phyloP scores from a whole-genome alignment of 345 rosid genomes.

The Lumnitzera littorea region DNA sequence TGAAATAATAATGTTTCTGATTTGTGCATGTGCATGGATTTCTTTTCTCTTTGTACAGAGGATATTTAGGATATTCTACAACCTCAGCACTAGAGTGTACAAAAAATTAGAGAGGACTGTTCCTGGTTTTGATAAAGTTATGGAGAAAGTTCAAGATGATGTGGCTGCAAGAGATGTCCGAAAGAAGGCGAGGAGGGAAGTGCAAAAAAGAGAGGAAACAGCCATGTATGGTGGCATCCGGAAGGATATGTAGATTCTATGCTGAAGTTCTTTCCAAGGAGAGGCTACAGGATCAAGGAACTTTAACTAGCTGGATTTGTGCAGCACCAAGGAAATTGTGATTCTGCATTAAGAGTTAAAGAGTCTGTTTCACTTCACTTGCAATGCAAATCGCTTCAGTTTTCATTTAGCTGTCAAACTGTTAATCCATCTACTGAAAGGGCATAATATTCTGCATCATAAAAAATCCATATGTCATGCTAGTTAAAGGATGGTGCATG shows the following conservation, averaged over 20 bases:
- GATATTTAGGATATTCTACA: constrained; percentile 28
- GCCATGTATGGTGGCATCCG: constrained; percentile 10
- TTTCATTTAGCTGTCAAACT: no score
- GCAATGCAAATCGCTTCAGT: no score
- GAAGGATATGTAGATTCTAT: constrained; percentile 6
- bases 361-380: no score
- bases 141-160: constrained; percentile 50
- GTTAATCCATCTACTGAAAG: no score
- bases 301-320: no score
- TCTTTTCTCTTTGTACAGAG: constrained; percentile 27
- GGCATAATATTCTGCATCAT: no score
- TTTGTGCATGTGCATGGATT: not conserved
- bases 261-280: no score
- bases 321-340: no score
- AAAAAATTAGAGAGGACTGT: constrained; percentile 30
- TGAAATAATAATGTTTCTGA: not conserved
- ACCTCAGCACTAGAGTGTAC: constrained; percentile 31
- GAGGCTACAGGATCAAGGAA: no score
- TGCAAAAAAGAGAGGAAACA: constrained; percentile 22
- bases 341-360: no score
- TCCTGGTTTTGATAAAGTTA: constrained; percentile 48
- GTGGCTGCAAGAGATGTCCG: constrained; percentile 20
- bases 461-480: no score
- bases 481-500: no score
- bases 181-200: constrained; percentile 33